Conservation (phyloP, 2,329 filamentous ascomycete genomes). For the Basipetospora sp. region DNA sequence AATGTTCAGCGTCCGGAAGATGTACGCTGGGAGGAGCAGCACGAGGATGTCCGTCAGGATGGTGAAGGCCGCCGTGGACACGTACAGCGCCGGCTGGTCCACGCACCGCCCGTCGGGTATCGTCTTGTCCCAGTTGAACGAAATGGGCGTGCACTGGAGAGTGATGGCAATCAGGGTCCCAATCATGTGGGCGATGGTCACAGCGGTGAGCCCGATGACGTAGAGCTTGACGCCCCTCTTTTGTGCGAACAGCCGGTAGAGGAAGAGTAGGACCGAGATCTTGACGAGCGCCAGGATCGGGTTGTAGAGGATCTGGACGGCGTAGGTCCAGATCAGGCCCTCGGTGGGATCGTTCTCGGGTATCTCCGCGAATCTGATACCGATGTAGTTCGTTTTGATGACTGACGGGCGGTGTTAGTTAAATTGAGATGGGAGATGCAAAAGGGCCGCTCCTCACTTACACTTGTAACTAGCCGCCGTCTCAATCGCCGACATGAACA, state of each 20-base stretch:
- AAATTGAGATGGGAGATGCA: too few species aligned
- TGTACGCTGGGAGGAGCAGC: constrained; percentile 23
- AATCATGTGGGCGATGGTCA: constrained; percentile 21
- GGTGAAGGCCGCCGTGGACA: constrained; percentile 21
- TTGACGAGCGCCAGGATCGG: constrained; percentile 31
- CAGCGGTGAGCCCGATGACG: constrained; percentile 17
- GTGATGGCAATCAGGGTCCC: constrained; percentile 23
- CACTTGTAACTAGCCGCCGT: constrained; percentile 12
- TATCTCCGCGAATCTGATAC: constrained; percentile 13
- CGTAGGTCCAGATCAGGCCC: constrained; percentile 20
- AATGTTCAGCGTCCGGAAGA: constrained; percentile 27
- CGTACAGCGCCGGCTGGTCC: constrained; percentile 16
- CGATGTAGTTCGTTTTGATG: constrained; percentile 19
- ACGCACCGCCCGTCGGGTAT: constrained; percentile 17
- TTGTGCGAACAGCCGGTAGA: constrained; percentile 25
- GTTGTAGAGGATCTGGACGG: constrained; percentile 27
- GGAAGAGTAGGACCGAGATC: constrained; percentile 29
- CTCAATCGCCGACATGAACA: constrained; percentile 9
- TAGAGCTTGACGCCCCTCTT: constrained; percentile 18
- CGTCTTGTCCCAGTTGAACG: constrained; percentile 20
- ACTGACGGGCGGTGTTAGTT: constrained; percentile 4
- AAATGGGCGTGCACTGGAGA: constrained; percentile 25
- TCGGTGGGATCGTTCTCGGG: constrained; percentile 6
- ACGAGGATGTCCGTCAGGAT: constrained; percentile 27
- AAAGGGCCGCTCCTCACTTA: too few species aligned